A percentile compares a stretch with the other conserved stretches of the same genome.
These are phyloP conservation scores for Hirsutella rhossiliensis DNA, from an alignment of 2,329 filamentous ascomycete genomes.

Conservation along the genomic window DNA sequence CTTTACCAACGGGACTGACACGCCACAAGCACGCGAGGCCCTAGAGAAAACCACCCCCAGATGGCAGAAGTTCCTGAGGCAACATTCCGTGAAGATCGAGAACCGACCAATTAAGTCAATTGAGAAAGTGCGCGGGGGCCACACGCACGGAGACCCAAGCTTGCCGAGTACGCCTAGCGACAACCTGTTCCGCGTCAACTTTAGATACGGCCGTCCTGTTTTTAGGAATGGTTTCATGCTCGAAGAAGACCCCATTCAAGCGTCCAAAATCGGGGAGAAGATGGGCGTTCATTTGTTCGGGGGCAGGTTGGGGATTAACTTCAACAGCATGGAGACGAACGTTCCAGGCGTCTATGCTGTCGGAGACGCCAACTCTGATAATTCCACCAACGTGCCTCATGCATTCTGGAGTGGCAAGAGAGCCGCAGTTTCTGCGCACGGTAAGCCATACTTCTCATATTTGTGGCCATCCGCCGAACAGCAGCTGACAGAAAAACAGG, in stretches of 20 bases:
- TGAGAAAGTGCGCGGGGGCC: conserved; percentile 25
- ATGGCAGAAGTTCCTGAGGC: conserved; percentile 36
- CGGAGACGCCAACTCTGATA: conserved; percentile 48
- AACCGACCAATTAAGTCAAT: conserved; percentile 41
- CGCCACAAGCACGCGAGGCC: conserved; percentile 23
- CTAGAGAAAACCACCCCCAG: conserved; percentile 27
- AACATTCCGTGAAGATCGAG: conserved; percentile 39
- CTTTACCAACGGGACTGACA: conserved; percentile 48
- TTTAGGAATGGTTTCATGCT: conserved; percentile 39
- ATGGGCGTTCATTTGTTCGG: conserved; percentile 33
- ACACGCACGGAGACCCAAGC: conserved; percentile 24
- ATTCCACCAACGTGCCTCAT: conserved; percentile 46
- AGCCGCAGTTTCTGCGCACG: conserved; percentile 43
- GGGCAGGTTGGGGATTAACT: conserved; percentile 30
- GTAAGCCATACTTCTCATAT: too few relatives aligned
- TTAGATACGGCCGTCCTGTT: conserved; percentile 30
- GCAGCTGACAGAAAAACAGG: too few relatives aligned
- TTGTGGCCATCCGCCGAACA: too few relatives aligned
- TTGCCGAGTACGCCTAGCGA: conserved; percentile 32
- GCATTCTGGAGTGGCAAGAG: conserved; percentile 48
- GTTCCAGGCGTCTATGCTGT: conserved; percentile 42
- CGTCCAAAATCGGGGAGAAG: conserved; percentile 30
- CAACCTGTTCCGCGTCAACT: conserved; percentile 43
- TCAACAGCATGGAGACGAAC: conserved; percentile 30
- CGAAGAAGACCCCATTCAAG: conserved; percentile 34